Evolutionary conservation across 2,329 filamentous ascomycete genomes (phyloP).

Genomic region (Fusarium miscanthi): DNA sequence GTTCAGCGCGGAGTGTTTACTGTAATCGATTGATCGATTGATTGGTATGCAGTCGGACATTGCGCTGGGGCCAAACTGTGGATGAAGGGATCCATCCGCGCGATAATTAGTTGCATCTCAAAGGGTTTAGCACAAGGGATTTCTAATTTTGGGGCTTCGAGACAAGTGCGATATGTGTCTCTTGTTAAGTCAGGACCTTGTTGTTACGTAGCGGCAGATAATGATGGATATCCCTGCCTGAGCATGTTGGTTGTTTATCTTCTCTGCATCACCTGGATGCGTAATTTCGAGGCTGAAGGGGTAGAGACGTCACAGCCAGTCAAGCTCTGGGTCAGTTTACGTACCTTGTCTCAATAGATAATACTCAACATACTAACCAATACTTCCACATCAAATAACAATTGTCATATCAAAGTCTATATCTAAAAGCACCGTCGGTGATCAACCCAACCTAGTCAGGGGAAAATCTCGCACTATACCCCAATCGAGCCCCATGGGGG

Average conservation of each 20-base stretch:
- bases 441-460: slow-evolving; percentile 25
- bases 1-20: slow-evolving; percentile 20
- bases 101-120: slow-evolving; percentile 23
- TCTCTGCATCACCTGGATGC: not conserved
- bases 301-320: slow-evolving; percentile 1
- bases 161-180: slow-evolving; percentile 13
- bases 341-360: slow-evolving; percentile 12
- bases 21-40: slow-evolving; percentile 13
- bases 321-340: slow-evolving; percentile 11
- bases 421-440: not conserved
- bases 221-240: slow-evolving; percentile 3
- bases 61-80: slow-evolving; percentile 31
- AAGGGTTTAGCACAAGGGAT: slow-evolving; percentile 17
- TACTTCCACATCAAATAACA: slow-evolving; percentile 1
- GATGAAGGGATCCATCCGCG: slow-evolving; percentile 31
- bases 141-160: slow-evolving; percentile 18
- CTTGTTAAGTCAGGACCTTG: not conserved
- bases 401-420: not conserved
- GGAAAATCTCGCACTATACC: slow-evolving; percentile 25
- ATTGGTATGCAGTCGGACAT: slow-evolving; percentile 38
- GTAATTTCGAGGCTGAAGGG: slow-evolving; percentile 16
- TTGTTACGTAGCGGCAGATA: slow-evolving; percentile 4
- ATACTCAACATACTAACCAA: not conserved
- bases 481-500: slow-evolving; percentile 26
- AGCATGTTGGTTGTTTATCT: slow-evolving; percentile 1